Base-by-base conservation (phyloP, 139 green algal genomes). In the Monoraphidium neglectum region DNA sequence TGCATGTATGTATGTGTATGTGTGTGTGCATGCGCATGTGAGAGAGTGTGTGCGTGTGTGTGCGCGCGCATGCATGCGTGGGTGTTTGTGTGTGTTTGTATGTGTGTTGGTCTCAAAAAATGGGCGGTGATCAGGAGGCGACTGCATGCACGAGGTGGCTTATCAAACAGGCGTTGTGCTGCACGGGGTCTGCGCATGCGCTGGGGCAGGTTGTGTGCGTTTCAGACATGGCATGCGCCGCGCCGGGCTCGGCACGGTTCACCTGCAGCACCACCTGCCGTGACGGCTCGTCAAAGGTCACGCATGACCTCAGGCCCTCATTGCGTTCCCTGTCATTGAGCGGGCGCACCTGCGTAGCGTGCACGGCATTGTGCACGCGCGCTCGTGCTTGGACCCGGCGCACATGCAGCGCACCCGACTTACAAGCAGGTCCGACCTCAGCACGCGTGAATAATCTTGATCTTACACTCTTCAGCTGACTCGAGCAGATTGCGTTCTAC, bases 231-330 rank as follows among this genome's bases (percentile, higher is more conserved):
- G 51, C n/a, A 10, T 8, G 21, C 21, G n/a, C 68, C 26, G 28
- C 15, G 37, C 38, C 15, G 0, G 10, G 43, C 1, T 28, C 21
- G 33, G 53, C 2, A 37, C 23, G 37, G 63, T 77, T 84, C 32
- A 93, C 88, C 80, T 80, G 84, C 4, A 93, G 72, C 0, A 91
- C 86, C 24, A 93, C 88, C 77, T 93, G 88, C 33, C 70, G 79
- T 0, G 81, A 91, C 0, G 79, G 74, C 28, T 93, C 88, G 77
- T 93, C 88, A 57, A 92, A 91, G 23, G 28, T 68, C 2, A 92
- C 86, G 63, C 88, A 93, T 4, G 77, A 82, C 24, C 87, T 67
- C 37, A 86, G 74, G 13, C 88, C 88, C 32, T 87, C 83, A 16
- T 82, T 71, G 1, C 71, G 73, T 64, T 93, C 86, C 5, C 83